Percentiles rank a stretch among this genome's conserved stretches.
Conservation (phyloP, 116 monocot genomes). For the Posidonia oceanica region DNA sequence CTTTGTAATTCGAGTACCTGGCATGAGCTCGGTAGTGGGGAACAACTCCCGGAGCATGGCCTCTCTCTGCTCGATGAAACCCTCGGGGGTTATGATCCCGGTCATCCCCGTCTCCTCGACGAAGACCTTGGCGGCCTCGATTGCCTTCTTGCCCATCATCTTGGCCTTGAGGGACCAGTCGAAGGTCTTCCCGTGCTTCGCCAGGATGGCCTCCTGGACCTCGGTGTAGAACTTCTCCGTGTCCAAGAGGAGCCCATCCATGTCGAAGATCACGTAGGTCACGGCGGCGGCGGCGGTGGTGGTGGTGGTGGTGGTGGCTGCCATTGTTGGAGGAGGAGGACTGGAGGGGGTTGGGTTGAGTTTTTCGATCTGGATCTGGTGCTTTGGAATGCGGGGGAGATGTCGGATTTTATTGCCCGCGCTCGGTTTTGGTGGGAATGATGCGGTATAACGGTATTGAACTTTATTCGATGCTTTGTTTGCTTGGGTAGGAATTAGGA, state of each 20-base stretch:
- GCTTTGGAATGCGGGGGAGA: too few relatives aligned
- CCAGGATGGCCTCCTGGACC: constrained; percentile 79
- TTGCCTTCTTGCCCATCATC: constrained; percentile 92
- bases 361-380: too few relatives aligned
- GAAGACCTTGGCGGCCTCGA: constrained; percentile 73
- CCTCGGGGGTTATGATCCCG: constrained; percentile 55
- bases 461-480: too few relatives aligned
- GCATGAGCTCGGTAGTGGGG: constrained; percentile 57
- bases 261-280: constrained; percentile 86
- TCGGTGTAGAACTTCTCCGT: constrained; percentile 84
- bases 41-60: constrained; percentile 75
- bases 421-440: too few relatives aligned
- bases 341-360: too few relatives aligned
- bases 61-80: constrained; percentile 73
- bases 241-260: constrained; percentile 41
- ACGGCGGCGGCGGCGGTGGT: constrained; percentile 12
- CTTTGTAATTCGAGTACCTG: constrained; percentile 28
- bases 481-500: too few relatives aligned
- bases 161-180: constrained; percentile 90
- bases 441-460: too few relatives aligned
- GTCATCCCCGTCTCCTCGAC: constrained; percentile 57
- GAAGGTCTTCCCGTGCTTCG: constrained; percentile 73
- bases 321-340: too few relatives aligned
- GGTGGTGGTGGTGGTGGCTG: constrained; percentile 6
- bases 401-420: too few relatives aligned